These are phyloP conservation scores for Populus trichocarpa DNA, from an alignment of 441 rosid genomes.

Conservation along the genomic window DNA sequence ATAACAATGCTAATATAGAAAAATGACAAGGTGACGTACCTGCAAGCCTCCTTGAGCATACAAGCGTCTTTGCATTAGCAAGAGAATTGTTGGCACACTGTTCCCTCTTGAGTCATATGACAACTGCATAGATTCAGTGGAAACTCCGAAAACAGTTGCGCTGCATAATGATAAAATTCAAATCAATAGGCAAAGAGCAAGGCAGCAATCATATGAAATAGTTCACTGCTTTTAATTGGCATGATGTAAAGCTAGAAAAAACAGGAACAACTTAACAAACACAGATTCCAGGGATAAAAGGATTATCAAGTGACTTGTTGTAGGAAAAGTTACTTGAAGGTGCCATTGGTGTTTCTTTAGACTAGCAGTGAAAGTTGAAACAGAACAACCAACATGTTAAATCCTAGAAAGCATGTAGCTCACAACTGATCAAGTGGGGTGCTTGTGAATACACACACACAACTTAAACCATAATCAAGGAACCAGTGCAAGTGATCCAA, in stretches of 20 bases:
- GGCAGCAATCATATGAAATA: not conserved
- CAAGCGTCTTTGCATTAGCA: slow-evolving; percentile 71
- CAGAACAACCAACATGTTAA: not conserved
- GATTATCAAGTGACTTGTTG: too few species aligned
- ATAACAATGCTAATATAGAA: not conserved
- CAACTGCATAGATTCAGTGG: slow-evolving; percentile 87
- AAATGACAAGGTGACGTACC: slow-evolving; percentile 34
- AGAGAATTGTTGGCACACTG: slow-evolving; percentile 71
- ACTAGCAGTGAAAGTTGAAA: not conserved
- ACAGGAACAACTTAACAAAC: not conserved
- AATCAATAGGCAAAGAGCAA: slow-evolving; percentile 7
- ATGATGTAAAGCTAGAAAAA: not conserved
- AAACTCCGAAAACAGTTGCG: slow-evolving; percentile 86
- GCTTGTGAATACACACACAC: not conserved
- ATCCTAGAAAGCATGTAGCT: not conserved
- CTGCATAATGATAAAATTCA: slow-evolving; percentile 31
- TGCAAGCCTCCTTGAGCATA: slow-evolving; percentile 83
- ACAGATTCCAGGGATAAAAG: not conserved
- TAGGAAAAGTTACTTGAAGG: too few species aligned
- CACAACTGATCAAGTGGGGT: not conserved
- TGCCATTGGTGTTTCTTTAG: not conserved
- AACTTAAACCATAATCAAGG: not conserved
- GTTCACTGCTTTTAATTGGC: not conserved
- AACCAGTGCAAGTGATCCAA: not conserved
- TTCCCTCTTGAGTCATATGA: slow-evolving; percentile 81